phyloP scores from a whole-genome alignment of 2,329 filamentous ascomycete species.

The Phaeosphaeriaceae sp. region DNA sequence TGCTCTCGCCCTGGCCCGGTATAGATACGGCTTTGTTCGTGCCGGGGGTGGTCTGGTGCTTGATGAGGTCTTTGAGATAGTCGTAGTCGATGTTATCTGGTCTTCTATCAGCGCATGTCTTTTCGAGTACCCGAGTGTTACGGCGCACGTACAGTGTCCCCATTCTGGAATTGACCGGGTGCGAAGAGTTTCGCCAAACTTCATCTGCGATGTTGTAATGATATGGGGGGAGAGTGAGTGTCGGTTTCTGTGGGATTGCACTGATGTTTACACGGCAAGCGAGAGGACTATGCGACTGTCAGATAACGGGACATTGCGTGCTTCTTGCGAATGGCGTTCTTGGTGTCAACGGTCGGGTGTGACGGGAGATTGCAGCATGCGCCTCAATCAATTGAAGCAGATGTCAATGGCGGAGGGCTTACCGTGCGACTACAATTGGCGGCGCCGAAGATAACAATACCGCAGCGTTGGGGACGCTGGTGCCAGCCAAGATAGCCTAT shows the following conservation, averaged over 20 bases:
- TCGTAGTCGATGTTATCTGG: conserved; percentile 89
- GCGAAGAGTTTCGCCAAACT: conserved; percentile 77
- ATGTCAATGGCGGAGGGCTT: conserved; percentile 11
- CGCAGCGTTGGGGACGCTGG: conserved; percentile 6
- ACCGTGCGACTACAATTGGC: conserved; percentile 18
- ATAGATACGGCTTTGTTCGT: conserved; percentile 75
- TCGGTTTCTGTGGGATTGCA: conserved; percentile 5
- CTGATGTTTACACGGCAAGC: conserved; percentile 12
- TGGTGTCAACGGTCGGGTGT: neutral
- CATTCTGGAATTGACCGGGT: conserved; percentile 82
- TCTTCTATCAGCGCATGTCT: conserved; percentile 19
- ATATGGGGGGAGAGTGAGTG: conserved; percentile 4
- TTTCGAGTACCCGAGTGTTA: neutral
- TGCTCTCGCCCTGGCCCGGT: conserved; percentile 66
- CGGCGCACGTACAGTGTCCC: conserved; percentile 67
- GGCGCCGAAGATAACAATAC: conserved; percentile 5
- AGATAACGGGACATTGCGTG: conserved; percentile 18
- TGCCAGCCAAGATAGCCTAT: conserved; percentile 1
- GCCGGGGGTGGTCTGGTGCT: conserved; percentile 75
- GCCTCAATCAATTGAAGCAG: neutral
- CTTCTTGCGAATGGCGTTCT: neutral
- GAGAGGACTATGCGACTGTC: conserved; percentile 16
- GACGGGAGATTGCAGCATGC: neutral
- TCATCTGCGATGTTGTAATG: conserved; percentile 60
- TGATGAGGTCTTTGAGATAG: conserved; percentile 84